Evolutionary conservation across 371 early-diverging fungal species (phyloP).

Genomic region (Rhizopus stolonifer): DNA sequence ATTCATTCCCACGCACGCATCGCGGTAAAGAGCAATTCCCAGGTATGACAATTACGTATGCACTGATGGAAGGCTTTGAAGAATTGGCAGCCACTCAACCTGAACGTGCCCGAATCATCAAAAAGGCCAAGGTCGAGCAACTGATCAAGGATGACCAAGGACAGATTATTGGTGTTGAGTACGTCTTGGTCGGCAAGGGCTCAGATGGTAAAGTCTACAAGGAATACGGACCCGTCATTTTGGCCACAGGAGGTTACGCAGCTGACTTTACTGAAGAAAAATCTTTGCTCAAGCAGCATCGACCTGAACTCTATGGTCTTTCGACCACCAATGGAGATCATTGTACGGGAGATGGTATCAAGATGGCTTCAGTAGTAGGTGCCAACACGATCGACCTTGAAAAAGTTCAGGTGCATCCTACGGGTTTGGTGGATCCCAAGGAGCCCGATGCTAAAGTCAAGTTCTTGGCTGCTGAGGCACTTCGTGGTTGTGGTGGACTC

Average conservation of each 20-base stretch:
- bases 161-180: conserved; percentile 82
- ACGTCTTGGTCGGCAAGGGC: conserved; percentile 56
- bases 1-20: conserved; percentile 88
- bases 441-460: conserved; percentile 88
- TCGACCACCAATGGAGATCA: conserved; percentile 93
- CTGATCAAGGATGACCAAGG: conserved; percentile 59
- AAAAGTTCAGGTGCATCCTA: conserved; percentile 97
- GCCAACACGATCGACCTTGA: conserved; percentile 91
- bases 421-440: conserved; percentile 90
- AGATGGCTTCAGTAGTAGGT: conserved; percentile 81
- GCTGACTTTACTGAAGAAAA: conserved; percentile 67
- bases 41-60: conserved; percentile 95
- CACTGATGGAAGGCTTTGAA: conserved; percentile 86
- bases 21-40: conserved; percentile 94
- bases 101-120: conserved; percentile 72
- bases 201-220: conserved; percentile 56
- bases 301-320: conserved; percentile 67
- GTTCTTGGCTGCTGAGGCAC: conserved; percentile 94
- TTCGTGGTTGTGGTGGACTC: conserved; percentile 95
- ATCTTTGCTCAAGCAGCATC: conserved; percentile 67
- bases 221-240: conserved; percentile 78
- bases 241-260: conserved; percentile 94
- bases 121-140: conserved; percentile 73
- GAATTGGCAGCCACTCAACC: conserved; percentile 70
- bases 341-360: conserved; percentile 95